Evolutionary conservation across 768 basidiomycete species (phyloP), one percentile per base, ranked within the genome.

Genomic region (Lentinus brumalis): DNA sequence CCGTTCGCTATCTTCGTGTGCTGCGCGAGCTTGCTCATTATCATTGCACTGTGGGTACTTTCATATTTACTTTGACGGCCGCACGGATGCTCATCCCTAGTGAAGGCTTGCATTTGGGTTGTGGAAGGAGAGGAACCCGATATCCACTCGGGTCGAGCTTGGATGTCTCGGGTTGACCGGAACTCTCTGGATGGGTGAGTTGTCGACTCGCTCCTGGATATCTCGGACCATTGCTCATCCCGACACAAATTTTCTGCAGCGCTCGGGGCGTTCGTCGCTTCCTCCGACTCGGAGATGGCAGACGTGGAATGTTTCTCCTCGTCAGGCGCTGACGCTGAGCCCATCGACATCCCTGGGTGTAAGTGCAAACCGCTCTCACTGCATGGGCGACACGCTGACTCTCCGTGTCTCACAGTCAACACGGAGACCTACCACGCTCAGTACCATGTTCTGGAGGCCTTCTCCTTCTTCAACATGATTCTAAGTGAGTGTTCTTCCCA

Each of bases 381-480:
- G 4, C 5, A 49, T 26, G 7, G n/a, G 46, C 21, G 46, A 4
- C 21, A 18, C 29, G 21, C 46, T 39, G 7, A 30, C 35, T 26
- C 50, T 7, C 45, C 18, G 18, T 2, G 30, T 52, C 53, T 16
- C 41, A 32, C 9, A 93, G 92, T 92, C 75, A 86, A 89, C 57
- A 92, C 91, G 26, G 88, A 91, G 67, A 89, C 89, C 61, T 94
- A 88, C 72, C 92, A 92, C 65, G 91, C 91, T n/a, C 92, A 92
- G 78, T 93, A 92, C 71, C 85, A 87, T 31, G 91, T 92, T 18
- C 78, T 94, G 60, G 89, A 86, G 73, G 84, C 87, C 16, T 93
- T 93, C 74, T 85, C 92, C 6, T 74, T 93, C 57, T 85, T 94
- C 73, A 93, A 92, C 67, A 85, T 88, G 52, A 79, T 81, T 45